Evolutionary conservation across 805 yeast genomes (phyloP), one percentile per base, ranked within the genome.

Genomic region (Barnettozyma salicaria): DNA sequence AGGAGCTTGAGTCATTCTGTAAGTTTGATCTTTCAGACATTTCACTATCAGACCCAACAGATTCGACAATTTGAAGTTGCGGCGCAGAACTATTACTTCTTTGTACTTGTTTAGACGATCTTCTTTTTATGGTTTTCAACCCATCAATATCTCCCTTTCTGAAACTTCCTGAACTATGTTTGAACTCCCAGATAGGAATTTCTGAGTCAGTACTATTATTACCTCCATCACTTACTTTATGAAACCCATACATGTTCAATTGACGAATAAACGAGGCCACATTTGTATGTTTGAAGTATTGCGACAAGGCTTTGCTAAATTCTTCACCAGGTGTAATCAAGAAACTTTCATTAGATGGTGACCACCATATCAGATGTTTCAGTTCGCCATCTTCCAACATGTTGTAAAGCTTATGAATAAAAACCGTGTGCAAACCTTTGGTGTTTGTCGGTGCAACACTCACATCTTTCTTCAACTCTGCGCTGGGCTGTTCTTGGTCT

Each of bases 331-430:
- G 96, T 5, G 74, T 62, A n/a, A 90, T 76, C 39, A 77, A 72
- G 50, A 92, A 92, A 5, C 89, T 75, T 33, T 79, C 84, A 42
- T 74, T 74, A 9, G 76, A 52, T 9, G 74, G 67, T 1, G 86
- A 61, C 97, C 97, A 90, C 78, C 90, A 80, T 18, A 90, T 90
- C 26, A 90, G 68, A 53, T 82, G 92, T 39, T 73, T 64, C 23
- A 90, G 64, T 20, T 72, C 60, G 3, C 66, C 65, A 55, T 90
- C 96, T 50, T 89, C 95, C 33, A 90, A 70, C 94, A 90, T 90
- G 45, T 81, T 78, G 66, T 85, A 89, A 19, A 90, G 72, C 56
- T 90, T 90, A 61, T 89, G 96, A 42, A 89, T 84, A 63, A 90
- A 90, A 5, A 78, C 76, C 1, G 78, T 67, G 47, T 74, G 56